phyloP scores from a whole-genome alignment of 1,284 basidiomycete genomes.

The Fomitiporia mediterranea region DNA sequence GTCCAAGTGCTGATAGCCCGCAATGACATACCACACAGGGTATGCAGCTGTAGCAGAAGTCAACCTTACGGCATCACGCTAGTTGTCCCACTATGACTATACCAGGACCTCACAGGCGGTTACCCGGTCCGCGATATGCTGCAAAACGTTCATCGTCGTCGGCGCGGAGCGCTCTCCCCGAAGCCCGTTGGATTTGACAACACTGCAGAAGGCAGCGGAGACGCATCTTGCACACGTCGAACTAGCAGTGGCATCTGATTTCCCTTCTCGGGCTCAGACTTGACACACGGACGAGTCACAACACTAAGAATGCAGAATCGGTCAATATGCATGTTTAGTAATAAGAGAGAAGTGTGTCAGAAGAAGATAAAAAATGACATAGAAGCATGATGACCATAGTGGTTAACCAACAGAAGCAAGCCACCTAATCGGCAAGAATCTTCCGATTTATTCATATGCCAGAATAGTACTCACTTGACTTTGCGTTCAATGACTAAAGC shows the following conservation, averaged over 20 bases:
- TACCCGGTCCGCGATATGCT: no score
- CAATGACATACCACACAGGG: neutral
- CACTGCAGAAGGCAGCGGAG: neutral
- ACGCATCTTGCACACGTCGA: constrained; percentile 21
- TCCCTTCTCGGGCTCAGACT: constrained; percentile 42
- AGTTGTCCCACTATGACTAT: no score
- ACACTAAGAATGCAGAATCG: constrained; percentile 33
- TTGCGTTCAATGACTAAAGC: constrained; percentile 56
- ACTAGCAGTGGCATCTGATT: constrained; percentile 56
- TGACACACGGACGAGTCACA: constrained; percentile 52
- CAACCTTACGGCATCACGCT: no score
- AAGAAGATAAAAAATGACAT: constrained; percentile 1
- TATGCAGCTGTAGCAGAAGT: neutral
- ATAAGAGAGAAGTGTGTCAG: constrained; percentile 17
- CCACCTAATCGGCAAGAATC: neutral
- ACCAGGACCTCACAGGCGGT: no score
- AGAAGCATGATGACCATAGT: constrained; percentile 15
- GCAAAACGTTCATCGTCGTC: neutral
- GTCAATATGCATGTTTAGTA: constrained; percentile 21
- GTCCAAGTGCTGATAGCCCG: neutral
- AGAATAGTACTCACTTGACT: constrained; percentile 46
- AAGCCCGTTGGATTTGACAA: neutral
- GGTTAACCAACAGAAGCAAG: neutral
- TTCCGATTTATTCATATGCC: neutral
- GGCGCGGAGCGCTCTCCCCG: neutral